These are phyloP conservation scores for Globisporangium orthogonon DNA, from an alignment of 352 stramenopile species.

Conservation along the genomic window DNA sequence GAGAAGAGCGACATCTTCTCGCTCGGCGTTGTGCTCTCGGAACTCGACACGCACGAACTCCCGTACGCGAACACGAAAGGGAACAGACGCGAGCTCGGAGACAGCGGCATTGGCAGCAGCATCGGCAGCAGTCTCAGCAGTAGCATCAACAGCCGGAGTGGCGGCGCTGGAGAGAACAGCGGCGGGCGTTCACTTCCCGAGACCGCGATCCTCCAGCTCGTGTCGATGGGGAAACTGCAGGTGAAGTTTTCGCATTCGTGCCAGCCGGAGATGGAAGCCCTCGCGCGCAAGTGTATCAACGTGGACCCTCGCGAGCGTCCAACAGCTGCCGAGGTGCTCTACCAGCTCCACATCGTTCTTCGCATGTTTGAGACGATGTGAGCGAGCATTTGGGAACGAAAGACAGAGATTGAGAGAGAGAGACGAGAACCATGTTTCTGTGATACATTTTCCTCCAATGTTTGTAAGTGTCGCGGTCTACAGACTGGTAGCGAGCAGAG, in stretches of 20 bases:
- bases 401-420: neutral
- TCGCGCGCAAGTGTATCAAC: conserved; percentile 7
- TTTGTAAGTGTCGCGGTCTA: neutral
- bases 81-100: too few species aligned
- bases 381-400: neutral
- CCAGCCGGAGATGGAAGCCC: conserved; percentile 5
- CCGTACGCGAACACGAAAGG: conserved; percentile 22
- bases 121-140: neutral
- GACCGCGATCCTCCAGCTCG: conserved; percentile 22
- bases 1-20: conserved; percentile 37
- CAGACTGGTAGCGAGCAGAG: neutral
- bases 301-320: conserved; percentile 8
- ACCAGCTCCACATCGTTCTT: conserved; percentile 13
- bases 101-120: neutral
- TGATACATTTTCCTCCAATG: neutral
- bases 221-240: conserved; percentile 15
- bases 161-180: conserved; percentile 2
- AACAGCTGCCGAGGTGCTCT: conserved; percentile 13
- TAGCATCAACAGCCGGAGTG: too few species aligned
- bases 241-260: conserved; percentile 13
- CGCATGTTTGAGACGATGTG: conserved; percentile 9
- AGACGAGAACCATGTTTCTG: neutral
- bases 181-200: conserved; percentile 18
- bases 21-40: conserved; percentile 74
- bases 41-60: conserved; percentile 55